Evolutionary conservation across 352 stramenopile genomes (phyloP), one percentile per base, ranked within the genome.

Genomic region (Thraustotheca clavata): DNA sequence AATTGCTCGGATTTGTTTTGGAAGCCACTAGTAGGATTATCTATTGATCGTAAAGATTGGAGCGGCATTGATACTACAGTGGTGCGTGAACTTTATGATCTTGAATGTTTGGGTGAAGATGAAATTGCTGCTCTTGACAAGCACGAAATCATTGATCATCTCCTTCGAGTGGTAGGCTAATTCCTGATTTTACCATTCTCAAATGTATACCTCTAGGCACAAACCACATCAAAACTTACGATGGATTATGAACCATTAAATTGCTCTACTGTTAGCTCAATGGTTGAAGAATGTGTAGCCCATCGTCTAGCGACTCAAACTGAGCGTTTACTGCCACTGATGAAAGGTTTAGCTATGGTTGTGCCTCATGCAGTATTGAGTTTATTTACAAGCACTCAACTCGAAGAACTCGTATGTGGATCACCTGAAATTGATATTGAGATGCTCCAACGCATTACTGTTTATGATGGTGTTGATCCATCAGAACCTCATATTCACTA

Each of bases 381-480:
- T 4, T 48, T 96, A 27, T 94, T 97, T 52, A 83, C 76, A 22
- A 74, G 77, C 35, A 71, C 79, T 33, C 87, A 97, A 67, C 63
- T 96, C 31, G 80, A 92, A 61, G 76, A 81, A 50, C 71, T 95
- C 12, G 68, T 97, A 32, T 96, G 88, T 67, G 89, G 89, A 36
- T 88, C 81, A 59, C 73, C 76, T 33, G 81, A 94, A 26, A 76
- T 97, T 50, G 86, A 96, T 70, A 75, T 97, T n/a, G 84, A 90
- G 61, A 57, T 95, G 16, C 73, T 97, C 24, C 69, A 77, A 43
- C 75, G 69, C 60, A 81, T 90, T 49, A 87, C 89, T 9, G 83
- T 91, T 69, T 97, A 96, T 76, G 86, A 96, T 60, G 83, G 43
- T 52, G 90, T 93, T 49, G 63, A 79, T 27, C 74, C 80, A 59